These are phyloP conservation scores for Neurospora sp. DNA, from an alignment of 495 filamentous ascomycete species.

Conservation along the genomic window DNA sequence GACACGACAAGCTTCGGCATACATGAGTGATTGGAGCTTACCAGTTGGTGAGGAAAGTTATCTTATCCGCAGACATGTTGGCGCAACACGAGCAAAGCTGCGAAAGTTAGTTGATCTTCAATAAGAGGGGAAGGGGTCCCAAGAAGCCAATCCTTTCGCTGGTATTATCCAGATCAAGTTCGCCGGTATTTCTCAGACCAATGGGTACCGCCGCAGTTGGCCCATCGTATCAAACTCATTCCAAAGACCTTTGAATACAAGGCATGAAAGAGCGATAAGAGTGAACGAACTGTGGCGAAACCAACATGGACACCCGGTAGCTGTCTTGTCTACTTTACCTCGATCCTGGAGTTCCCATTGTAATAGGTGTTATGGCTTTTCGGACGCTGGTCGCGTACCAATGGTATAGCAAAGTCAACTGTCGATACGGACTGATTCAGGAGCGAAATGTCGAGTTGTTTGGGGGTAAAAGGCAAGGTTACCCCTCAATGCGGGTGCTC, in stretches of 20 bases:
- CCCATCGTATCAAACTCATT: background rate
- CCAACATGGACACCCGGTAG: background rate
- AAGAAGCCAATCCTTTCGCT: constrained; percentile 73
- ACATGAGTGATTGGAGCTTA: constrained; percentile 18
- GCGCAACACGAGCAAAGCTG: constrained; percentile 23
- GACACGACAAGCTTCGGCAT: constrained; percentile 3
- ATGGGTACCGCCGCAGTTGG: background rate
- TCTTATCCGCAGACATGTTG: constrained; percentile 66
- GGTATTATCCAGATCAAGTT: constrained; percentile 83
- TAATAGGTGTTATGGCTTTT: background rate
- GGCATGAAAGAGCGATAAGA: background rate
- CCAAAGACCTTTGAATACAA: background rate
- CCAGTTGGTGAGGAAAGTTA: constrained; percentile 68
- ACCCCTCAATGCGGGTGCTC: background rate
- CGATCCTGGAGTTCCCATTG: background rate
- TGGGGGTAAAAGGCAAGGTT: background rate
- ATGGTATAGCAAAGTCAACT: background rate
- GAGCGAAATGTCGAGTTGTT: background rate
- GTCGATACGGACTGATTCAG: background rate
- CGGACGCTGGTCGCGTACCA: background rate
- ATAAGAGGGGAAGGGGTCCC: constrained; percentile 29
- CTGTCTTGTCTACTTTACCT: background rate
- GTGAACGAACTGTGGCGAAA: background rate
- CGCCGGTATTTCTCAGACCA: constrained; percentile 35
- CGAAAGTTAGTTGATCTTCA: constrained; percentile 23